phyloP scores from a whole-genome alignment of 495 filamentous ascomycete genomes.

The Venustampulla echinocandica region DNA sequence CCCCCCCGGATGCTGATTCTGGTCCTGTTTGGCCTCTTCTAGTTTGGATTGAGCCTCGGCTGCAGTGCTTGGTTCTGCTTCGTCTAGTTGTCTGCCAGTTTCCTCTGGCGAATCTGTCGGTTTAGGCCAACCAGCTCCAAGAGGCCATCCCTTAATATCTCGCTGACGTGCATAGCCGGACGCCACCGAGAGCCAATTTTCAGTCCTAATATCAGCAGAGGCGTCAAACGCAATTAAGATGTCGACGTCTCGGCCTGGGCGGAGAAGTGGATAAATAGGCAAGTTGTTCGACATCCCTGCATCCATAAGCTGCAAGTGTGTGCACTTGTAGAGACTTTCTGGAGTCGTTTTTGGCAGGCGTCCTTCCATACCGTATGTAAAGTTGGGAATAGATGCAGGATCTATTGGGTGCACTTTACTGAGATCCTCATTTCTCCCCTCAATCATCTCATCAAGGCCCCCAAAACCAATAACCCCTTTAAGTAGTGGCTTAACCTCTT shows the following conservation, averaged over 20 bases:
- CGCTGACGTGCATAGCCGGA: slow-evolving; percentile 88
- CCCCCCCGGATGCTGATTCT: slow-evolving; percentile 25
- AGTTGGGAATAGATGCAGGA: slow-evolving; percentile 83
- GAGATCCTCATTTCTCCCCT: slow-evolving; percentile 68
- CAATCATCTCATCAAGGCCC: slow-evolving; percentile 79
- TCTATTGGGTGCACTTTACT: slow-evolving; percentile 89
- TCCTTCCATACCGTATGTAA: slow-evolving; percentile 66
- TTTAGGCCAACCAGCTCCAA: slow-evolving; percentile 85
- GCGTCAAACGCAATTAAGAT: slow-evolving; percentile 87
- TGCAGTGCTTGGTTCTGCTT: slow-evolving; percentile 52
- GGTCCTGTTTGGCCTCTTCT: slow-evolving; percentile 47
- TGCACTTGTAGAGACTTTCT: slow-evolving; percentile 55
- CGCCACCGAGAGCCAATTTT: slow-evolving; percentile 88
- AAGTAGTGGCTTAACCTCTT: slow-evolving; percentile 75
- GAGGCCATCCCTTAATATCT: slow-evolving; percentile 84
- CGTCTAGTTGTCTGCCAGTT: slow-evolving; percentile 55
- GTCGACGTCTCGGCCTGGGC: slow-evolving; percentile 80
- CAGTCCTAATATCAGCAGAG: slow-evolving; percentile 71
- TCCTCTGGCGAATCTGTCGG: slow-evolving; percentile 40
- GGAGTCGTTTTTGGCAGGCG: slow-evolving; percentile 66
- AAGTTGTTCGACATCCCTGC: slow-evolving; percentile 98
- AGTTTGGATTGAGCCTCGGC: slow-evolving; percentile 56
- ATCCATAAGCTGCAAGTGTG: slow-evolving; percentile 85
- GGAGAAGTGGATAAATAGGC: slow-evolving; percentile 85
- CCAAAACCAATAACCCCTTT: slow-evolving; percentile 63